Evolutionary conservation across 805 yeast species (phyloP).

Genomic region (Candida arabinofermentans): DNA sequence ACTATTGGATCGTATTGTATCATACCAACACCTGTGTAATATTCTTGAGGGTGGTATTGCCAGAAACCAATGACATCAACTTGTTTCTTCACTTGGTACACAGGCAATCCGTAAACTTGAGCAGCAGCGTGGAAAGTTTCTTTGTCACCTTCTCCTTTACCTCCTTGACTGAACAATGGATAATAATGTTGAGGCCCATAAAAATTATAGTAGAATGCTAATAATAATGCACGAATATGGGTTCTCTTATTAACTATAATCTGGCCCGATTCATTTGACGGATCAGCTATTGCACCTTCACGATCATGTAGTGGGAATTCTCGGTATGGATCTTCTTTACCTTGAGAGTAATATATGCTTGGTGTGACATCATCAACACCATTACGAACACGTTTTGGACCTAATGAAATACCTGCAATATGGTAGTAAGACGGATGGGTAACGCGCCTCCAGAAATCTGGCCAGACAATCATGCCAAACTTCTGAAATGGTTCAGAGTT

Average conservation of each 20-base stretch:
- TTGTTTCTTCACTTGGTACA: constrained; percentile 47
- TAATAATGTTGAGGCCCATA: constrained; percentile 48
- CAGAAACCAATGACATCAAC: constrained; percentile 48
- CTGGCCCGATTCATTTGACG: constrained; percentile 57
- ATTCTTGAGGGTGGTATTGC: constrained; percentile 20
- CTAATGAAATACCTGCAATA: constrained; percentile 36
- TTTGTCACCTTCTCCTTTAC: constrained; percentile 54
- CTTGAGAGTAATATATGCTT: constrained; percentile 12
- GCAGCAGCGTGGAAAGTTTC: constrained; percentile 57
- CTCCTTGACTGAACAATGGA: constrained; percentile 45
- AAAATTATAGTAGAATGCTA: constrained; percentile 49
- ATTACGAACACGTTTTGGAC: constrained; percentile 30
- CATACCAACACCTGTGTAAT: constrained; percentile 52
- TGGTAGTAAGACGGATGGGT: constrained; percentile 48
- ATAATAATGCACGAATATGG: constrained; percentile 43
- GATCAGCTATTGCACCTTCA: constrained; percentile 49
- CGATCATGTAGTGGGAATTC: constrained; percentile 47
- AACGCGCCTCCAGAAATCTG: constrained; percentile 56
- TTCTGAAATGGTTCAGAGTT: constrained; percentile 48
- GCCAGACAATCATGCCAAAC: constrained; percentile 54
- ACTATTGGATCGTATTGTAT: constrained; percentile 50
- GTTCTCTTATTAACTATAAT: constrained; percentile 44
- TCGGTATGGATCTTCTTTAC: constrained; percentile 7
- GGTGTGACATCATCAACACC: constrained; percentile 29
- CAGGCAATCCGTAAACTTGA: constrained; percentile 36